Base-by-base conservation (phyloP, 1,139 yeast genomes). In the Groenewaldozyma auringiensis region DNA sequence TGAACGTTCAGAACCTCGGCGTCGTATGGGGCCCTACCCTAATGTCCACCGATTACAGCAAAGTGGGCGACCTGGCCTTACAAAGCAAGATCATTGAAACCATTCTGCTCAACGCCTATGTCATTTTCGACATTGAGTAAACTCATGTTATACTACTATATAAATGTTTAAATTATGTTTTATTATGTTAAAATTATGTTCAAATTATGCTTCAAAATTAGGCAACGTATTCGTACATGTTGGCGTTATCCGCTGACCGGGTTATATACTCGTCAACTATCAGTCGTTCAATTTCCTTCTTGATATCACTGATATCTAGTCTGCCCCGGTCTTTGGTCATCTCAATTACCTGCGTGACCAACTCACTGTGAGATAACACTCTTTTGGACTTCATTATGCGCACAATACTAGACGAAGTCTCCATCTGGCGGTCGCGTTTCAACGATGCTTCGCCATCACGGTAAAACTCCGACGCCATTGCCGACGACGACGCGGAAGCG, bases 11-110 rank as follows among this genome's bases (percentile, higher is more conserved):
- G 58, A 81, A 83, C 47, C 66, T 89, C 56, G 83, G 94, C 40
- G 84, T 84, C 42, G 87, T 89, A 43, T 92, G 98, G 97, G 96
- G 96, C 0, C 95, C 96, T 11, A 86, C 87, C 1, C 67, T 92
- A 43, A 74, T 92, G 61, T 71, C 78, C 25, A 75, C 77, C 44
- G 84, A 78, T 56, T 76, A 75, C 51, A 76, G 77, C 34, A 80
- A 78, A 54, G 81, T 84, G 3, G 86, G 81, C 51, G 96, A 87
- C 57, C 77, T 88, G 66, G 81, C 84, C 48, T 79, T 76, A 52
- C 94, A 88, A 67, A 85, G 88, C 49, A 76, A 79, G 51, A 85
- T 87, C 3, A 77, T 89, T 57, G 95, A 88, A 62, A 92, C 88
- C 49, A 75, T 89, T 58, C 78, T 89, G 70, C 65, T 72, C 52